Evolutionary conservation across 2,329 filamentous ascomycete species (phyloP).

Genomic region (Fusarium sp.): DNA sequence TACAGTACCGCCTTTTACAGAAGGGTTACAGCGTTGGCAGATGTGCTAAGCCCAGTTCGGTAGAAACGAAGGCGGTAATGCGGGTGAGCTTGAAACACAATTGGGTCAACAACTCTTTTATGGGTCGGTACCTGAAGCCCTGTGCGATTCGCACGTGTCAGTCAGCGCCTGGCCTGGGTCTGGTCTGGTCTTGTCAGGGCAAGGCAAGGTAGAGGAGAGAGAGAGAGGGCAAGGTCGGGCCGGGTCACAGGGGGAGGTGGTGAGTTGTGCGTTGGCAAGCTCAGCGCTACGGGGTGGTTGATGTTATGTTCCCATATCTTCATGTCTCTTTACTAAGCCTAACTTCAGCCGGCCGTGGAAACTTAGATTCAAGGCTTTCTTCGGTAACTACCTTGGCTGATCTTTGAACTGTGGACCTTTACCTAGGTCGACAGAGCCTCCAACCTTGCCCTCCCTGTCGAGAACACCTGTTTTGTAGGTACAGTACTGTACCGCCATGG

Average conservation of each 20-base stretch:
- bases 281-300: constrained; percentile 14
- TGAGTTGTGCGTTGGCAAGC: constrained; percentile 42
- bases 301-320: too few species aligned
- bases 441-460: constrained; percentile 5
- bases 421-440: constrained; percentile 1
- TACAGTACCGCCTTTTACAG: constrained; percentile 16
- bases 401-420: constrained; percentile 14
- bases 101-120: constrained; percentile 20
- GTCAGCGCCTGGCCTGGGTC: constrained; percentile 26
- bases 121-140: constrained; percentile 42
- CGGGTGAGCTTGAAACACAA: constrained; percentile 32
- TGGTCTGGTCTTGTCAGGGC: constrained; percentile 4
- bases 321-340: not conserved
- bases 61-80: constrained; percentile 37
- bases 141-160: constrained; percentile 45
- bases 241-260: constrained; percentile 26
- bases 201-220: not conserved
- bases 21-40: constrained; percentile 23
- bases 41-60: constrained; percentile 22
- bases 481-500: constrained; percentile 19
- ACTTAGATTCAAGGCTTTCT: constrained; percentile 12
- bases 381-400: constrained; percentile 8
- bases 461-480: constrained; percentile 10
- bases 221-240: constrained; percentile 26
- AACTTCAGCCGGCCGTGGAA: not conserved